phyloP scores from a whole-genome alignment of 225 moss, liverwort and hornwort species.

The Anthoceros angustus region DNA sequence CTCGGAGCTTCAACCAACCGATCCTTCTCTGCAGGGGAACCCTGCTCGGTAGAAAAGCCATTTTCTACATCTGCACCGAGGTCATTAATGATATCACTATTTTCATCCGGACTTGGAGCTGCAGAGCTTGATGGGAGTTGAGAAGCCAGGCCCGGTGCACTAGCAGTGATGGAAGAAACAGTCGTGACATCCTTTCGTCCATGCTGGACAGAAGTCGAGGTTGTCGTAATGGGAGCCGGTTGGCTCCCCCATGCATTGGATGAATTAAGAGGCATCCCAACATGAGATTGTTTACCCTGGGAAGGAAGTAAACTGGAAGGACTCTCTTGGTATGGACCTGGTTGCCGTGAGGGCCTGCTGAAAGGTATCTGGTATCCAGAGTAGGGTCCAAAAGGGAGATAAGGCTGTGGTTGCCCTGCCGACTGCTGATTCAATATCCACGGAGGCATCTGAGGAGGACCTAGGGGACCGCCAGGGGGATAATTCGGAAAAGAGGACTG shows the following conservation, averaged over 20 bases:
- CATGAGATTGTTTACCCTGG: background rate
- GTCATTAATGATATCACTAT: background rate
- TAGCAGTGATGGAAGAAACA: background rate
- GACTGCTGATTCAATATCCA: background rate
- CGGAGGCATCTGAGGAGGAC: background rate
- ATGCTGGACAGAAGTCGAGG: background rate
- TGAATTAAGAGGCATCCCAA: too few species aligned
- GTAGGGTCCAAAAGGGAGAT: background rate
- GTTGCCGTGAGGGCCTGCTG: background rate
- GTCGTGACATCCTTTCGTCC: background rate
- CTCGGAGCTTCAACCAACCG: conserved; percentile 16
- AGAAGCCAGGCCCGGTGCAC: background rate
- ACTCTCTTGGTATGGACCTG: background rate
- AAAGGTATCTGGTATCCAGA: background rate
- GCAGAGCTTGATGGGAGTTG: background rate
- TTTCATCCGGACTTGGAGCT: background rate
- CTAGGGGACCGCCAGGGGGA: background rate
- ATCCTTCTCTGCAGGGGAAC: conserved; percentile 11
- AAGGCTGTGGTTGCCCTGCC: background rate
- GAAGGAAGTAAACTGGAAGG: background rate
- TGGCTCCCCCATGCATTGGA: background rate
- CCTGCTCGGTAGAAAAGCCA: background rate
- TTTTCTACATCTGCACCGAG: background rate
- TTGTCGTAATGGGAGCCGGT: background rate
- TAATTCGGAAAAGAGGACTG: background rate